Evolutionary conservation across 495 filamentous ascomycete species (phyloP).

Genomic region (Parathielavia hyrcaniae): DNA sequence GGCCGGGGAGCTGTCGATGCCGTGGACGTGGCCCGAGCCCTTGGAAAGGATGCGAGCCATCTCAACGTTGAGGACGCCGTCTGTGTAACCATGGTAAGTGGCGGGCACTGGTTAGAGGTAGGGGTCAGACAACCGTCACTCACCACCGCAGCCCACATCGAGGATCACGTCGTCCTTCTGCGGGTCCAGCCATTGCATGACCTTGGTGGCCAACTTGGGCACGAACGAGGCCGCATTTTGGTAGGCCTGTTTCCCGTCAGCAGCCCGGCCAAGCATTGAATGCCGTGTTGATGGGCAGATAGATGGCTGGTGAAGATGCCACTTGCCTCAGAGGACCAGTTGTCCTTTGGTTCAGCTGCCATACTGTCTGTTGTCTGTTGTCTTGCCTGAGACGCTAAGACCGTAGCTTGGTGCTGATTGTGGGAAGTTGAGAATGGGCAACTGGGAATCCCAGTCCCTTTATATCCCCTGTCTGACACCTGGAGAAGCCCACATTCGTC

Average conservation of each 20-base stretch:
- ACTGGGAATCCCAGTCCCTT: background rate
- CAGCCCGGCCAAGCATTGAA: background rate
- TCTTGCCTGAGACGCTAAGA: background rate
- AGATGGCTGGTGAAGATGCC: background rate
- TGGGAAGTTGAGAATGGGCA: background rate
- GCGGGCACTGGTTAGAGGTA: background rate
- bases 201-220: slow-evolving; percentile 57
- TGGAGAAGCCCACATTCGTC: background rate
- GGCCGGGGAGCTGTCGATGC: slow-evolving; percentile 57
- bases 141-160: slow-evolving; percentile 68
- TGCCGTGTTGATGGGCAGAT: background rate
- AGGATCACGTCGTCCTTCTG: slow-evolving; percentile 57
- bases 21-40: slow-evolving; percentile 47
- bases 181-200: slow-evolving; percentile 59
- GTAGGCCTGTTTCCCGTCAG: slow-evolving; percentile 46
- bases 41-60: slow-evolving; percentile 42
- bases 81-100: slow-evolving; percentile 23
- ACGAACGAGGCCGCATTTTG: slow-evolving; percentile 64
- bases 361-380: slow-evolving; percentile 16
- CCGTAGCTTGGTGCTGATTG: background rate
- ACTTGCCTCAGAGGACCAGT: slow-evolving; percentile 52
- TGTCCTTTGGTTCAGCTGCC: slow-evolving; percentile 41
- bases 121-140: background rate
- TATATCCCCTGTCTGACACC: slow-evolving; percentile 8
- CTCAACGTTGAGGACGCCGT: slow-evolving; percentile 58